Conservation (phyloP, 306 rosid species). For the Dalbergia oliveri region DNA sequence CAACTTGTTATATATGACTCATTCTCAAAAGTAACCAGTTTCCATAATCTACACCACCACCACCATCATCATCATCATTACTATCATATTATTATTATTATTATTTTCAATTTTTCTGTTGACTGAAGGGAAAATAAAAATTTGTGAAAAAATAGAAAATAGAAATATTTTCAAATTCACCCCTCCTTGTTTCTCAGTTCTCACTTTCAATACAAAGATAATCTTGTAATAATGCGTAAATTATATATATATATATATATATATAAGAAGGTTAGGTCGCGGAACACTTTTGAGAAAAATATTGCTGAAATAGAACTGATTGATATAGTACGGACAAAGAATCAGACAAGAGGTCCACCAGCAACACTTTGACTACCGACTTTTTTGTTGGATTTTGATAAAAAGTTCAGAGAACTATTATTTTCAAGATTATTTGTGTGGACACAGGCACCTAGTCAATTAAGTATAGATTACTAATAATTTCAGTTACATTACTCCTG, state of each 20-base stretch:
- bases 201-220: neutral
- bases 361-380: conserved; percentile 21
- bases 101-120: neutral
- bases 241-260: neutral
- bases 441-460: neutral
- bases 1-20: neutral
- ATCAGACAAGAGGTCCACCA: conserved; percentile 31
- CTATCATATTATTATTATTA: no score
- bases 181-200: neutral
- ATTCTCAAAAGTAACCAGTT: neutral
- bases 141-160: neutral
- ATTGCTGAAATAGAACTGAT: neutral
- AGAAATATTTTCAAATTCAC: neutral
- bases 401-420: neutral
- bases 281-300: neutral
- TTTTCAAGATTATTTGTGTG: neutral
- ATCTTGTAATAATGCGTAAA: neutral
- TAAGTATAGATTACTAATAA: no score
- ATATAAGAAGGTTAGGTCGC: neutral
- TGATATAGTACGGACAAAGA: conserved; percentile 13
- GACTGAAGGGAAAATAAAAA: neutral
- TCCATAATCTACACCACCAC: neutral
- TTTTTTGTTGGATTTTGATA: conserved; percentile 20
- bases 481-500: no score
- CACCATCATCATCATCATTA: no score